phyloP scores from a whole-genome alignment of 495 filamentous ascomycete genomes.

The Aspergillus indologenus region DNA sequence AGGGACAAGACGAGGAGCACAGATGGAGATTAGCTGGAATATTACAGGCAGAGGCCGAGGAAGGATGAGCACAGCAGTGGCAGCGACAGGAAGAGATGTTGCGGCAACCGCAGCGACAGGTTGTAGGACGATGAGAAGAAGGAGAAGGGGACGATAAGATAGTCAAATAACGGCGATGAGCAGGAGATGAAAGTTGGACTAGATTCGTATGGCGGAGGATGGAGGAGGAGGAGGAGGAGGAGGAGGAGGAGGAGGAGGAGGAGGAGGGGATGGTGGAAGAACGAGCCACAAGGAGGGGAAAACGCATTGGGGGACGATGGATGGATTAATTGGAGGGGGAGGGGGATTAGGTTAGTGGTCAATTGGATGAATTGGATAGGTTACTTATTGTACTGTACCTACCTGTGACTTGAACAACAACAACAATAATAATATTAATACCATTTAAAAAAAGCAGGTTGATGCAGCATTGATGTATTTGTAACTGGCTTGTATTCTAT shows the following conservation, averaged over 20 bases:
- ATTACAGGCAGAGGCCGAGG: conserved; percentile 4
- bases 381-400: too few species aligned
- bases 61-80: conserved; percentile 25
- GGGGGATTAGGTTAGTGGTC: not conserved
- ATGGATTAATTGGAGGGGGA: not conserved
- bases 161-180: conserved; percentile 11
- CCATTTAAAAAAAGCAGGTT: too few species aligned
- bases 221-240: too few species aligned
- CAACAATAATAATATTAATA: too few species aligned
- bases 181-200: not conserved
- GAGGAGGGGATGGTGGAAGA: conserved; percentile 19
- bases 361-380: too few species aligned
- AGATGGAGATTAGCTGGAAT: not conserved
- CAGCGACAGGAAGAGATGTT: conserved; percentile 22
- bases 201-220: conserved; percentile 21
- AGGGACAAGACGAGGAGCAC: not conserved
- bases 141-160: conserved; percentile 2
- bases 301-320: not conserved
- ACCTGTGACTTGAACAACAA: too few species aligned
- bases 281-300: conserved; percentile 13
- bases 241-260: conserved; percentile 17
- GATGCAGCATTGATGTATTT: not conserved
- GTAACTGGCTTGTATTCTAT: not conserved
- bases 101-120: conserved; percentile 28
- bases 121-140: conserved; percentile 9